Percentiles rank a stretch among this genome's conserved stretches.
Conservation (phyloP, 306 rosid genomes). For the Prunus dulcis region DNA sequence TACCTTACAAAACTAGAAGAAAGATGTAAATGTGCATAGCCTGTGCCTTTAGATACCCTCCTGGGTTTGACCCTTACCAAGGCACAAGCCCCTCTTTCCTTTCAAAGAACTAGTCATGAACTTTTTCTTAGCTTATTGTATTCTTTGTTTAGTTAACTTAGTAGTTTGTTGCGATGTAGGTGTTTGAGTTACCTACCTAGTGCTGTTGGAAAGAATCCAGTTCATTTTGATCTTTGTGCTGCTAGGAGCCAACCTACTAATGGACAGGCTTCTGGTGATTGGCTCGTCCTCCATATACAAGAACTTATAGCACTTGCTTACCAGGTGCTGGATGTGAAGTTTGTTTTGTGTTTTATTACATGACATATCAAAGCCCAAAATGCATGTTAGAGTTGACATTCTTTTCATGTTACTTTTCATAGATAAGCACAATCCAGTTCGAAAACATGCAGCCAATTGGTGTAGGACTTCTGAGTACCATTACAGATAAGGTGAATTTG, state of each 20-base stretch:
- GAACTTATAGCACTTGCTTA: conserved; percentile 96
- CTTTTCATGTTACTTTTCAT: conserved; percentile 15
- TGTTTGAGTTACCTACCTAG: conserved; percentile 86
- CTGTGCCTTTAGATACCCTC: neutral
- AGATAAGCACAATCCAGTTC: conserved; percentile 96
- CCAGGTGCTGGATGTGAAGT: conserved; percentile 58
- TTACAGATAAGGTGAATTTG: conserved; percentile 77
- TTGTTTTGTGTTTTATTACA: conserved; percentile 12
- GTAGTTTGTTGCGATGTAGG: conserved; percentile 41
- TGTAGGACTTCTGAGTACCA: conserved; percentile 72
- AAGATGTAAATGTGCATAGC: neutral
- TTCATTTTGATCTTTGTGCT: conserved; percentile 82
- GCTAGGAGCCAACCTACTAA: conserved; percentile 62
- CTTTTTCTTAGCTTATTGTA: neutral
- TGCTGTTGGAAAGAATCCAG: conserved; percentile 85
- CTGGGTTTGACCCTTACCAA: neutral
- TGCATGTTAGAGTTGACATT: conserved; percentile 19
- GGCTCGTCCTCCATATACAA: conserved; percentile 90
- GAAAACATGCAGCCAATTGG: conserved; percentile 97
- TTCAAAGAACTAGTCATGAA: neutral
- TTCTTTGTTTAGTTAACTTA: conserved; percentile 12
- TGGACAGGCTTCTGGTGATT: conserved; percentile 53
- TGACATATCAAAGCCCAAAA: neutral
- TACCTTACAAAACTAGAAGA: neutral
- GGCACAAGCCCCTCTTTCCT: neutral